phyloP scores from a whole-genome alignment of 2,329 filamentous ascomycete genomes.

The Mariannaea sp. region DNA sequence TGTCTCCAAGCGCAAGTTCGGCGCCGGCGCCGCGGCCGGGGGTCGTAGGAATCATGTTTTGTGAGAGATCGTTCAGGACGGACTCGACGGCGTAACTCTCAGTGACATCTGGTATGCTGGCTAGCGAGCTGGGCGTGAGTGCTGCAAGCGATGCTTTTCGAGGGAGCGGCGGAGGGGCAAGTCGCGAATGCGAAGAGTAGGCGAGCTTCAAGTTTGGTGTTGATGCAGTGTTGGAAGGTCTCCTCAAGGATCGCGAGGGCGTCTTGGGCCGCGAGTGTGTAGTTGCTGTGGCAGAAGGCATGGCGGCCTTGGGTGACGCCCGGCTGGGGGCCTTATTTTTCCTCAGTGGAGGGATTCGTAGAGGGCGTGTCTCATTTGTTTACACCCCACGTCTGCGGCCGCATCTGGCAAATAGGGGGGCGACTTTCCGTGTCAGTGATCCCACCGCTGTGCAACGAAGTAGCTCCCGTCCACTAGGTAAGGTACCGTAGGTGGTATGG shows the following conservation, averaged over 20 bases:
- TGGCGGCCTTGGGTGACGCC: constrained; percentile 31
- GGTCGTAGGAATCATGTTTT: constrained; percentile 58
- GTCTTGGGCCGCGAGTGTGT: constrained; percentile 29
- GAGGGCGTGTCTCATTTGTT: constrained; percentile 40
- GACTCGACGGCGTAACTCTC: constrained; percentile 65
- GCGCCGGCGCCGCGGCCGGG: constrained; percentile 57
- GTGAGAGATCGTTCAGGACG: constrained; percentile 46
- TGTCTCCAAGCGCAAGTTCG: constrained; percentile 74
- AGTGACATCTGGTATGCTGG: constrained; percentile 69
- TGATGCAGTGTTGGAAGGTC: constrained; percentile 55
- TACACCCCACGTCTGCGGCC: constrained; percentile 35
- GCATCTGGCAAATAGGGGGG: constrained; percentile 37
- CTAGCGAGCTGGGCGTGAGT: constrained; percentile 66
- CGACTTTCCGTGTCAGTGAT: constrained; percentile 28
- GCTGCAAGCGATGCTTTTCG: constrained; percentile 75
- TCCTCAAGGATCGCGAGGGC: constrained; percentile 49
- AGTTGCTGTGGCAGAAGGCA: constrained; percentile 34
- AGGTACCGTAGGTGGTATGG: too few relatives aligned
- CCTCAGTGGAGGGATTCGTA: constrained; percentile 25
- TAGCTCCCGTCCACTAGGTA: constrained; percentile 20
- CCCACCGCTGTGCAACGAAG: constrained; percentile 10
- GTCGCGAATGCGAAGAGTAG: constrained; percentile 56
- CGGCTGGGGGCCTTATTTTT: constrained; percentile 33
- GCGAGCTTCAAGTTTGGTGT: constrained; percentile 62
- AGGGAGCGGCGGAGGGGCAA: constrained; percentile 55